Evolutionary conservation across 331 rosid species (phyloP), one percentile per base, ranked within the genome.

Genomic region (Malus hybrid): DNA sequence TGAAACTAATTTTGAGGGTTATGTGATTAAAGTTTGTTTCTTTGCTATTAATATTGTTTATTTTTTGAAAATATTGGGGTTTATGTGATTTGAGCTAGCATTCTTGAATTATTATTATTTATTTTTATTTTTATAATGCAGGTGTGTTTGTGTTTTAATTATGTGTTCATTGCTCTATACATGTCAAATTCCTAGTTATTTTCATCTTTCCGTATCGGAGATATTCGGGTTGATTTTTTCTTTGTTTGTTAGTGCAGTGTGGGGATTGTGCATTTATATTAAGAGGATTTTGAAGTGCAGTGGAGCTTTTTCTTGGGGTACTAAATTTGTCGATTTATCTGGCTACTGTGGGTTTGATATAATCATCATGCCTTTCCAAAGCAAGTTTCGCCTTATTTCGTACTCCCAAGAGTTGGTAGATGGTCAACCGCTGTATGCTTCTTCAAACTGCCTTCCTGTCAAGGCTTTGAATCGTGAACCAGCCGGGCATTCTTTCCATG

Each of bases 401-500:
- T 95, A 90, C 83, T 89, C 94, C 0, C 69, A 76, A 32, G 99
- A 92, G 83, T 75, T 92, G 78, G 84, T 89, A 14, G 94, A 92
- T 88, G 98, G 99, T 39, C 84, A 90, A 61, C 90, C 98, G 13
- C 83, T 92, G 73, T 84, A 83, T 62, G 87, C 77, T 79, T 88
- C 96, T 67, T 95, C 99, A 0, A 95, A 95, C 67, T 87, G 88
- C 76, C 91, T 85, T 73, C 98, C 99, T 11, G 65, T 82, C 73
- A 90, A 95, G 94, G 96, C 93, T 28, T 61, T 57, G 71, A 84
- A 85, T 32, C 79, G 6, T 52, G 99, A 95, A 70, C 94, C 99
- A 22, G 99, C 99, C 4, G 99, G 99, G 64, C 97, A 90, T 65
- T 24, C 99, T 19, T 95, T 92, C 75, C 97, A 95, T 81, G 77